Conservation (phyloP, 2,329 filamentous ascomycete species). For the Ophiostoma australiae region DNA sequence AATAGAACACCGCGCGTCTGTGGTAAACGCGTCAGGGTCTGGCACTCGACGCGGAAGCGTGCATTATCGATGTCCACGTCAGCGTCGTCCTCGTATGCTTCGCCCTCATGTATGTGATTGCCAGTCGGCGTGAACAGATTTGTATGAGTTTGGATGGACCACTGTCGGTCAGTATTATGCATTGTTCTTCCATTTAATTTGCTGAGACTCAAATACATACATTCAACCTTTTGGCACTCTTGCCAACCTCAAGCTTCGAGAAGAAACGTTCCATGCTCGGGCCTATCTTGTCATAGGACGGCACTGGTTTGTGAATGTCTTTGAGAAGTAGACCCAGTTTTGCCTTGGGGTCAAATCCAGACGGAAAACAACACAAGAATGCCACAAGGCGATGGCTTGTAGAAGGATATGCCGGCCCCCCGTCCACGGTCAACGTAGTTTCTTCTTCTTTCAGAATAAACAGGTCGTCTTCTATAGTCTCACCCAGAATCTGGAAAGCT, state of each 20-base stretch:
- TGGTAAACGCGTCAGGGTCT: conserved; percentile 48
- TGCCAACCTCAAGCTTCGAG: conserved; percentile 43
- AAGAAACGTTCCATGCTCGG: conserved; percentile 54
- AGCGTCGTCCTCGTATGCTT: conserved; percentile 35
- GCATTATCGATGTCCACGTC: conserved; percentile 40
- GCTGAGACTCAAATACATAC: conserved; percentile 33
- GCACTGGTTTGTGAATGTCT: conserved; percentile 51
- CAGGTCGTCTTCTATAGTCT: conserved; percentile 52
- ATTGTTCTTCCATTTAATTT: no score
- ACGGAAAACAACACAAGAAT: conserved; percentile 49
- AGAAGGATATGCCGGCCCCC: conserved; percentile 15
- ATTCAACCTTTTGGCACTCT: conserved; percentile 47
- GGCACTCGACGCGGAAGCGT: conserved; percentile 46
- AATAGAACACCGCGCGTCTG: conserved; percentile 46
- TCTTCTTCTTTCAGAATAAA: conserved; percentile 43
- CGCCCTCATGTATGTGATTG: conserved; percentile 37
- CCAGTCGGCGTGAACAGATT: conserved; percentile 39
- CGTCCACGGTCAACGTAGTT: conserved; percentile 29
- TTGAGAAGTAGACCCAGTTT: conserved; percentile 47
- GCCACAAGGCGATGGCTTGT: conserved; percentile 41
- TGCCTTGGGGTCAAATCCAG: conserved; percentile 47
- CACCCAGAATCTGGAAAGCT: conserved; percentile 30
- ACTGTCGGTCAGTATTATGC: conserved; percentile 34
- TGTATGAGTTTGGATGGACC: conserved; percentile 44
- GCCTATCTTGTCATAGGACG: conserved; percentile 51